Conservation (phyloP, 164 flowering plant species). For the Stephania cephalantha region DNA sequence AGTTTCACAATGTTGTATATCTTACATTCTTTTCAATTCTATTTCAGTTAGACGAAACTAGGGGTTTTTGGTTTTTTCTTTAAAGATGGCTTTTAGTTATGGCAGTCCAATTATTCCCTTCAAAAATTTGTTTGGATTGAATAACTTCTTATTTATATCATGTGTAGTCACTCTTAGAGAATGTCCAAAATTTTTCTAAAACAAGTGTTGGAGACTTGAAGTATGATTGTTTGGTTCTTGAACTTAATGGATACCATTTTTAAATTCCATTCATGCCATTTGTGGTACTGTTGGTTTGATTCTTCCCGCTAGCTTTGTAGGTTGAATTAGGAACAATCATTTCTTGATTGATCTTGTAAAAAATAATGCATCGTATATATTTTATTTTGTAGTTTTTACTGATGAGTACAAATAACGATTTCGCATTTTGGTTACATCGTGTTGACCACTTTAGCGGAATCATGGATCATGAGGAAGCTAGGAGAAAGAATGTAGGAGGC, state of each 20-base stretch:
- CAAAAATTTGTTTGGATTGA: too few species aligned
- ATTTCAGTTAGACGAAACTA: too few species aligned
- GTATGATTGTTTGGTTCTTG: neutral
- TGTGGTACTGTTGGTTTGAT: neutral
- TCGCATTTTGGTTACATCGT: slow-evolving; percentile 52
- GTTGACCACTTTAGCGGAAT: slow-evolving; percentile 55
- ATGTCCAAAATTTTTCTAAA: too few species aligned
- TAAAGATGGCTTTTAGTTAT: neutral
- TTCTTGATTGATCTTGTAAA: neutral
- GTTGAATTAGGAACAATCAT: neutral
- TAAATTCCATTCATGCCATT: too few species aligned
- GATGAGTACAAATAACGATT: neutral
- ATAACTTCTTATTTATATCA: neutral
- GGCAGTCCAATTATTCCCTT: neutral
- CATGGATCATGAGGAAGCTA: slow-evolving; percentile 59
- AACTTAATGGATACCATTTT: too few species aligned
- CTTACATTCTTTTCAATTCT: too few species aligned
- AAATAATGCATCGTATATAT: neutral
- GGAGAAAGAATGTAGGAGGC: slow-evolving; percentile 58
- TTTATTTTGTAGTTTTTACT: neutral
- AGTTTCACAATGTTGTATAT: neutral
- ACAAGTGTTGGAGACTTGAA: neutral
- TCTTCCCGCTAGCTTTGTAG: too few species aligned
- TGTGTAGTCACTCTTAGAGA: neutral
- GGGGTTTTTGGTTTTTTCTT: neutral